phyloP scores from a whole-genome alignment of 1,139 yeast genomes.

The Magnusiomyces ingens region DNA sequence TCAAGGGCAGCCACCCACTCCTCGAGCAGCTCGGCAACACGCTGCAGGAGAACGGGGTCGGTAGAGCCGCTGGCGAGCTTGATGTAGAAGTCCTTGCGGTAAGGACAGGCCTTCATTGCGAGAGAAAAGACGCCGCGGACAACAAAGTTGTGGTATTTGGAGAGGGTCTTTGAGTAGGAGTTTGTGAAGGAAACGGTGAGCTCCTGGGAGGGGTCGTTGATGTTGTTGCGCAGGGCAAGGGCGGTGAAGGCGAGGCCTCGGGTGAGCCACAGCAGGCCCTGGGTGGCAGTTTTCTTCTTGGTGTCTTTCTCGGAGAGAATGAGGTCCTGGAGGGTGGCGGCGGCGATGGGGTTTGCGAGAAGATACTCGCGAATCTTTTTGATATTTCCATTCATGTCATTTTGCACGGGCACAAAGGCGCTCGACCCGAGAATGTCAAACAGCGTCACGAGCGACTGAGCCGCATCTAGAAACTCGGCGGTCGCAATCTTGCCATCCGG shows the following conservation, averaged over 20 bases:
- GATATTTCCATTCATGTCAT: conserved; percentile 84
- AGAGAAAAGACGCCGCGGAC: conserved; percentile 82
- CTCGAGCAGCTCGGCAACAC: conserved; percentile 56
- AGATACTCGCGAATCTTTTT: conserved; percentile 39
- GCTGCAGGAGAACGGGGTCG: conserved; percentile 30
- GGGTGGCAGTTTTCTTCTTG: conserved; percentile 75
- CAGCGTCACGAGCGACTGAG: conserved; percentile 74
- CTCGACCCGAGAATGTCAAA: conserved; percentile 81
- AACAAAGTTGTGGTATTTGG: conserved; percentile 74
- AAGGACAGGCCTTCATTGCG: conserved; percentile 95
- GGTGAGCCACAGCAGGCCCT: conserved; percentile 82
- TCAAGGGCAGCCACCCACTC: conserved; percentile 76
- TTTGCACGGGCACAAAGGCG: conserved; percentile 80
- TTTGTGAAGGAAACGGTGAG: conserved; percentile 72
- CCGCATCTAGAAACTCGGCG: conserved; percentile 69
- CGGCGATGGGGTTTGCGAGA: conserved; percentile 54
- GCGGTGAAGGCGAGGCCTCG: conserved; percentile 84
- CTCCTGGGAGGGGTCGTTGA: conserved; percentile 40
- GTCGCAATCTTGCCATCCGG: conserved; percentile 60
- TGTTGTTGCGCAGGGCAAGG: conserved; percentile 75
- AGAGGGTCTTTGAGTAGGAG: conserved; percentile 71
- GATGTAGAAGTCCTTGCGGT: conserved; percentile 75
- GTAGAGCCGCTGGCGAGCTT: conserved; percentile 53
- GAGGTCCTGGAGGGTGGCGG: conserved; percentile 68
- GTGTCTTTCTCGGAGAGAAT: conserved; percentile 59